phyloP scores from a whole-genome alignment of 768 basidiomycete species.

The Termitomyces sp. region DNA sequence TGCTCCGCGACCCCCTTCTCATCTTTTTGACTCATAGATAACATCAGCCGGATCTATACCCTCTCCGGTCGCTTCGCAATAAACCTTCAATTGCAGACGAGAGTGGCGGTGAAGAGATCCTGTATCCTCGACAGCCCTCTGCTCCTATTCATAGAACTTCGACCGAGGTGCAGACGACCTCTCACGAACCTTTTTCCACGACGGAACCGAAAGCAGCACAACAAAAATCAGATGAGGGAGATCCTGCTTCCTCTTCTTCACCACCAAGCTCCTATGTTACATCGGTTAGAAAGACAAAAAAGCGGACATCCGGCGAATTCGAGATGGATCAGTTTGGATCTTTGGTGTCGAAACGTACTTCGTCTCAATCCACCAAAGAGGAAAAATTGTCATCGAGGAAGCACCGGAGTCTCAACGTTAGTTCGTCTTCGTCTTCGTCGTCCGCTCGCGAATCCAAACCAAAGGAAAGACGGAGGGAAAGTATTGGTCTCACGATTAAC shows the following conservation, averaged over 20 bases:
- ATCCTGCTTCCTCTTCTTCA: constrained; percentile 25
- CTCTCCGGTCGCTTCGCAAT: constrained; percentile 45
- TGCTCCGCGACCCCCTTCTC: constrained; percentile 5
- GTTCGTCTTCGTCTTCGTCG: constrained; percentile 28
- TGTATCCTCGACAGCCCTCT: constrained; percentile 66
- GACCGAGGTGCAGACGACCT: constrained; percentile 11
- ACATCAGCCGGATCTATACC: constrained; percentile 37
- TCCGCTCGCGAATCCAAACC: constrained; percentile 35
- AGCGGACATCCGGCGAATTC: constrained; percentile 79
- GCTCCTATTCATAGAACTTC: constrained; percentile 24
- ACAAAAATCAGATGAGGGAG: constrained; percentile 22
- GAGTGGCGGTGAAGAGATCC: constrained; percentile 86
- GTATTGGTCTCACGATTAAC: constrained; percentile 36
- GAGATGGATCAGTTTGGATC: constrained; percentile 68
- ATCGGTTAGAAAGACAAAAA: constrained; percentile 53
- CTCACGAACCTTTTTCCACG: constrained; percentile 19
- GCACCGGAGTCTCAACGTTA: constrained; percentile 67
- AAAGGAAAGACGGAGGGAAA: constrained; percentile 54
- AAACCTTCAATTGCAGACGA: constrained; percentile 72
- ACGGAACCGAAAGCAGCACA: constrained; percentile 24
- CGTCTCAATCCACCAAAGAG: constrained; percentile 33
- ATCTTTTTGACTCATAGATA: constrained; percentile 2
- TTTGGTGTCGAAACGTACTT: constrained; percentile 46
- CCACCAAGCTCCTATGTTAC: constrained; percentile 63
- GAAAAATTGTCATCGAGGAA: constrained; percentile 50